A percentile compares a stretch with the other conserved stretches of the same genome.
These are phyloP conservation scores for Centrapalus pauciflorus DNA, from an alignment of 129 eudicot species.

Conservation along the genomic window DNA sequence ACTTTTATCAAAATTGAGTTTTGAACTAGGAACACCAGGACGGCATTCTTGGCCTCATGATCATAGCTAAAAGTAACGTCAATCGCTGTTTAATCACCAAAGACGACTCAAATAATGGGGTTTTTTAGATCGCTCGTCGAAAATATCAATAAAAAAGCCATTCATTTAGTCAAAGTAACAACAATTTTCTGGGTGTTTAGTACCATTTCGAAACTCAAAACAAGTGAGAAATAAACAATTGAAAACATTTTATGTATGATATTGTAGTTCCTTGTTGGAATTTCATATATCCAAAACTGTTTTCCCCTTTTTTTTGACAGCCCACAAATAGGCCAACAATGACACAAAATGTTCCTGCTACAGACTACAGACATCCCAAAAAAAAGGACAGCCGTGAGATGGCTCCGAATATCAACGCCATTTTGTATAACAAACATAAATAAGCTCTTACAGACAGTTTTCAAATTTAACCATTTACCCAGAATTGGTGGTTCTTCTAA, in stretches of 20 bases:
- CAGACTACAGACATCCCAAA: neutral
- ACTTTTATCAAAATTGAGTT: conserved; percentile 2
- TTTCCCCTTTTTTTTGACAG: neutral
- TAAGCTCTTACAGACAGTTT: no score
- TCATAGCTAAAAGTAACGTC: no score
- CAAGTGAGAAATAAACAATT: neutral
- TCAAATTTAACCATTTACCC: neutral
- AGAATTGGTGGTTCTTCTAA: neutral
- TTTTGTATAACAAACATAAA: neutral
- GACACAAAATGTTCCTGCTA: no score
- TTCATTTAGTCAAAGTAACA: neutral
- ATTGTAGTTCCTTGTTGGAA: neutral
- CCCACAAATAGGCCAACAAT: no score
- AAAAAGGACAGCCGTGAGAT: neutral
- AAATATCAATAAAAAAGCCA: neutral
- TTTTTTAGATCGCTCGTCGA: neutral
- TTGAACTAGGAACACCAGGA: no score
- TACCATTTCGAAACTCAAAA: neutral
- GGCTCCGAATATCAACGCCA: neutral
- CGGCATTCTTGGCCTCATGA: no score
- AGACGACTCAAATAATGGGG: neutral
- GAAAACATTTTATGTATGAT: neutral
- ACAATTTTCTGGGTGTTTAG: neutral
- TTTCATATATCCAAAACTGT: neutral
- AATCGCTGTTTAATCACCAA: neutral